phyloP scores from a whole-genome alignment of 2,329 filamentous ascomycete species.

The Cyclaneusma minus region DNA sequence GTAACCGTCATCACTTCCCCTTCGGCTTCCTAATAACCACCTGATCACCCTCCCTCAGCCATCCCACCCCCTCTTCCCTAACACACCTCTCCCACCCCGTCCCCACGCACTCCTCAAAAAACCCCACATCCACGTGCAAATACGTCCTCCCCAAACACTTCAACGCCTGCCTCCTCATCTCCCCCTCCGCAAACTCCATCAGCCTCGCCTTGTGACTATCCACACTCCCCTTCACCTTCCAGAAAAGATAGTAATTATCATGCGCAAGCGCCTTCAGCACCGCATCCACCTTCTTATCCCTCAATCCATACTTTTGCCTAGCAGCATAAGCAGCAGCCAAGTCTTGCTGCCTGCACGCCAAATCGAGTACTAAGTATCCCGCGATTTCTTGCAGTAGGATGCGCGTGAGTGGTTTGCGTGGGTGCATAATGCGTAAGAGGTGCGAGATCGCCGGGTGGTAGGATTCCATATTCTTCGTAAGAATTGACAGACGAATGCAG shows the following conservation, averaged over 20 bases:
- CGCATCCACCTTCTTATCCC: constrained; percentile 51
- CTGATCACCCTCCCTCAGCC: constrained; percentile 58
- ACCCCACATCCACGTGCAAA: constrained; percentile 50
- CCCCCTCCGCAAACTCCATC: constrained; percentile 65
- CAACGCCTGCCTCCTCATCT: constrained; percentile 60
- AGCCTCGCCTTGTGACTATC: constrained; percentile 69
- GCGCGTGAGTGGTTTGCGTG: constrained; percentile 47
- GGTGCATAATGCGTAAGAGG: constrained; percentile 58
- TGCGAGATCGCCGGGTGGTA: constrained; percentile 80
- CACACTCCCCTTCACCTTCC: constrained; percentile 51
- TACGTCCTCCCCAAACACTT: constrained; percentile 82
- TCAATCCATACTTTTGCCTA: constrained; percentile 42
- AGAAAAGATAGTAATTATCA: constrained; percentile 73
- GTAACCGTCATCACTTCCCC: constrained; percentile 21
- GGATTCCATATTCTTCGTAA: constrained; percentile 69
- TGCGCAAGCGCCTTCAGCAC: constrained; percentile 57
- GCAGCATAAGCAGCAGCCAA: constrained; percentile 58
- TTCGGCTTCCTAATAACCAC: constrained; percentile 61
- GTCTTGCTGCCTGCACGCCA: constrained; percentile 69
- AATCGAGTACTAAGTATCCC: constrained; percentile 71
- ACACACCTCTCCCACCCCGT: constrained; percentile 58
- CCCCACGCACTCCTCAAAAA: constrained; percentile 54
- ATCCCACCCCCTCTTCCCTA: constrained; percentile 60
- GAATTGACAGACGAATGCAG: constrained; percentile 69
- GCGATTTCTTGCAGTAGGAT: constrained; percentile 67